phyloP scores from a whole-genome alignment of 139 green algal species.

The Volvox reticuliferus region DNA sequence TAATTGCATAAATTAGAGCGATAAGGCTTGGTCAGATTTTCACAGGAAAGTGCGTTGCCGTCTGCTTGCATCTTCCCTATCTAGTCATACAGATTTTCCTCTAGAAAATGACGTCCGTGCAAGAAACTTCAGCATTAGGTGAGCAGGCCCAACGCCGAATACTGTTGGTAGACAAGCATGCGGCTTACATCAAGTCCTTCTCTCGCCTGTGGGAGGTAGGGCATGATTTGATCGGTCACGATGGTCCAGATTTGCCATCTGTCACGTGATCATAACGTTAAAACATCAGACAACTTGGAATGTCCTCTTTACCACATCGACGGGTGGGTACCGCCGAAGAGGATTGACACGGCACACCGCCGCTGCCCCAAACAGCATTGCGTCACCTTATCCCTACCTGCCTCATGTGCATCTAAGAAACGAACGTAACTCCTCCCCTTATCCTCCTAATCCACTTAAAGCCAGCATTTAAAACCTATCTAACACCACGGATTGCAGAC shows the following conservation, averaged over 20 bases:
- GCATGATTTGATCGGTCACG: background rate
- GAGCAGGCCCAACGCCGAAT: background rate
- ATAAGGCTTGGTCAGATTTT: background rate
- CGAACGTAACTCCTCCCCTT: background rate
- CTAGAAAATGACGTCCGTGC: background rate
- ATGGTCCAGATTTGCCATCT: too few species aligned
- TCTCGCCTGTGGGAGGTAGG: constrained; percentile 70
- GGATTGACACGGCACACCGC: too few species aligned
- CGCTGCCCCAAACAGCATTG: too few species aligned
- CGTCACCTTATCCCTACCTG: too few species aligned
- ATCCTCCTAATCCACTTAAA: too few species aligned
- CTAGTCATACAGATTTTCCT: background rate
- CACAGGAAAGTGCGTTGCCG: background rate
- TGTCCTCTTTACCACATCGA: too few species aligned
- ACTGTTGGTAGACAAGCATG: constrained; percentile 85
- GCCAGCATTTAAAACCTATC: too few species aligned
- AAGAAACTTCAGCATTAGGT: background rate
- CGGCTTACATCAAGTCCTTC: constrained; percentile 81
- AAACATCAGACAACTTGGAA: too few species aligned
- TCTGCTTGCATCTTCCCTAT: background rate
- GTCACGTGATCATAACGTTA: too few species aligned
- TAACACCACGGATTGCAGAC: constrained; percentile 35
- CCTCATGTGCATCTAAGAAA: too few species aligned
- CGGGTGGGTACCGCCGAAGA: too few species aligned
- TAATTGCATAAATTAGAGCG: background rate